A percentile compares a stretch with the other conserved stretches of the same genome.
These are phyloP conservation scores for Mrakia frigida DNA, from an alignment of 768 basidiomycete species.

Conservation along the genomic window DNA sequence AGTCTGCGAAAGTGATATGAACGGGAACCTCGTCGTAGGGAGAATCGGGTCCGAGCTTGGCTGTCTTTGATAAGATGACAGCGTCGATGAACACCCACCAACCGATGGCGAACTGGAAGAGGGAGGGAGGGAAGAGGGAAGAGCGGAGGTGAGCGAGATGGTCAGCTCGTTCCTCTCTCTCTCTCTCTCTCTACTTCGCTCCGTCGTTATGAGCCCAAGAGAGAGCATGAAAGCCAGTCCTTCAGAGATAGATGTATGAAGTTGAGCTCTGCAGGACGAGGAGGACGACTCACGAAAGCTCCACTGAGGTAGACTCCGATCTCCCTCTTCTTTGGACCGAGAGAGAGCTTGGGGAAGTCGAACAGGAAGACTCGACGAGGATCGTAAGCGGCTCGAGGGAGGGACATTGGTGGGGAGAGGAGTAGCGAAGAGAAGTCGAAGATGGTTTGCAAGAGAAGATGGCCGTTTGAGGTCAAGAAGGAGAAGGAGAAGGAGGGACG, in stretches of 20 bases:
- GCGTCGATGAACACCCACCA: constrained; percentile 90
- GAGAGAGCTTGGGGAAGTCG: constrained; percentile 55
- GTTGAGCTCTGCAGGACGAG: not conserved
- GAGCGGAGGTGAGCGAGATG: constrained; percentile 20
- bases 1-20: constrained; percentile 88
- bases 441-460: no score
- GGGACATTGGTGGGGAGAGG: constrained; percentile 42
- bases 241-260: no score
- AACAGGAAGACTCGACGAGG: constrained; percentile 82
- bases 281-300: constrained; percentile 64
- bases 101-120: constrained; percentile 5
- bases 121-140: constrained; percentile 14
- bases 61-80: constrained; percentile 80
- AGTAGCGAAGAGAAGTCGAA: not conserved
- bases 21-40: constrained; percentile 65
- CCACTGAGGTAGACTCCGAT: constrained; percentile 88
- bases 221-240: no score
- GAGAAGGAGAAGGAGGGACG: not conserved
- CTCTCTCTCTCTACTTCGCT: no score
- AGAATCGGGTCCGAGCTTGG: constrained; percentile 65
- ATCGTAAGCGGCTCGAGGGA: constrained; percentile 71
- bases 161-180: constrained; percentile 11
- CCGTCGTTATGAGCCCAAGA: no score
- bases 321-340: constrained; percentile 72
- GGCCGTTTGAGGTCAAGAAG: not conserved